Percentiles rank a stretch among this genome's conserved stretches.
These are phyloP conservation scores for Sugiyamaella smithiae DNA, from an alignment of 805 yeast genomes.

Conservation along the genomic window DNA sequence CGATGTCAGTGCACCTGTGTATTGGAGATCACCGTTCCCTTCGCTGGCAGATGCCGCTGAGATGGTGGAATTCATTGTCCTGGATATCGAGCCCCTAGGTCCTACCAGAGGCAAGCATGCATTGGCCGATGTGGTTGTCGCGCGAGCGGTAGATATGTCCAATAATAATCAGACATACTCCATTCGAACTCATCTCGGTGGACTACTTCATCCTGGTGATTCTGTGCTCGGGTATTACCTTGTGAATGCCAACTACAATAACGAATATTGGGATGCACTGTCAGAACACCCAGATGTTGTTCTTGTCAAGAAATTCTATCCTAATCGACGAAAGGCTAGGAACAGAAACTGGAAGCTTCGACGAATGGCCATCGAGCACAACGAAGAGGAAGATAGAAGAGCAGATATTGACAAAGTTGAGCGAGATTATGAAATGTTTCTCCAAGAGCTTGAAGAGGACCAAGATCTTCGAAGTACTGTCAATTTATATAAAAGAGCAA, in stretches of 20 bases:
- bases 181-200: slow-evolving; percentile 86
- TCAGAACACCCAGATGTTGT: slow-evolving; percentile 70
- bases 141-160: slow-evolving; percentile 69
- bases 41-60: slow-evolving; percentile 63
- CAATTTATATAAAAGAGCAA: slow-evolving; percentile 73
- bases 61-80: slow-evolving; percentile 75
- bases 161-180: slow-evolving; percentile 72
- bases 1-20: slow-evolving; percentile 66
- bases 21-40: slow-evolving; percentile 77
- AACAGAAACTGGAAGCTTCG: slow-evolving; percentile 89
- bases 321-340: slow-evolving; percentile 70
- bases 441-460: slow-evolving; percentile 97
- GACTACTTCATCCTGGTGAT: slow-evolving; percentile 89
- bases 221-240: slow-evolving; percentile 83
- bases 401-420: slow-evolving; percentile 91
- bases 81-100: slow-evolving; percentile 91
- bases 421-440: slow-evolving; percentile 90
- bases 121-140: slow-evolving; percentile 80
- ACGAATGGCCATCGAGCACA: slow-evolving; percentile 94
- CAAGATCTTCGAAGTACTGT: slow-evolving; percentile 87
- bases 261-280: slow-evolving; percentile 68
- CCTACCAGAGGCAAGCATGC: slow-evolving; percentile 71
- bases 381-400: slow-evolving; percentile 51
- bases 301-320: slow-evolving; percentile 82
- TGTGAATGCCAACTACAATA: slow-evolving; percentile 78